Evolutionary conservation across 441 rosid genomes (phyloP), one percentile per base, ranked within the genome.

Genomic region (Hura crepitans): DNA sequence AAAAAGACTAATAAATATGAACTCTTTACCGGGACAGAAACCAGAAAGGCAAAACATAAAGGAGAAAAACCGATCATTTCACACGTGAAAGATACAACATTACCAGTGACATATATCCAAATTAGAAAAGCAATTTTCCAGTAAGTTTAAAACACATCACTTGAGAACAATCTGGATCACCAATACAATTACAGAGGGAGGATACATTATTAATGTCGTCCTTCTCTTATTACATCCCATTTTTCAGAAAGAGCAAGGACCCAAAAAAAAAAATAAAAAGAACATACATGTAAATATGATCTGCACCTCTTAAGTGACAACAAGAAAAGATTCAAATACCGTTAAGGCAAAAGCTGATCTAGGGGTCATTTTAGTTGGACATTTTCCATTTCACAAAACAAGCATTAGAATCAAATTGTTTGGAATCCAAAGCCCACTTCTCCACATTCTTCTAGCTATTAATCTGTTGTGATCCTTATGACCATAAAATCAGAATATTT

Each of bases 1-100:
- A 54, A 20, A 37, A 60, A 30, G 47, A 27, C 62, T 37, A 37
- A 62, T 56, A 47, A n/a, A 63, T 65, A 63, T 66, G 30, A 31
- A 64, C 10, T 9, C 42, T 58, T 56, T 28, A 61, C 59, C 62
- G 37, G 49, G 65, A 22, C 53, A 57, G 20, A 71, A 51, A 28
- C 59, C 11, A 45, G 30, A 14, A 60, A 5, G 6, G 49, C n/a
- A 31, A 62, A 2, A 28, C 28, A 14, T 4, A 65, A 43, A 61
- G 17, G 28, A 60, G 13, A 49, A 61, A 20, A 27, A n/a, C 18
- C 14, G 15, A 71, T 9, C 71, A 39, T 67, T 27, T 39, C 51
- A 39, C 15, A 54, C 51, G 7, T 37, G 22, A 35, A 53, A 37
- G 6, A 66, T 23, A 39, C 5, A 31, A 23, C 25, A 13, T 33